Percentiles rank a stretch among this genome's conserved stretches.
phyloP scores from a whole-genome alignment of 192 early-diverging fungal species.

The Piromyces sp. region DNA sequence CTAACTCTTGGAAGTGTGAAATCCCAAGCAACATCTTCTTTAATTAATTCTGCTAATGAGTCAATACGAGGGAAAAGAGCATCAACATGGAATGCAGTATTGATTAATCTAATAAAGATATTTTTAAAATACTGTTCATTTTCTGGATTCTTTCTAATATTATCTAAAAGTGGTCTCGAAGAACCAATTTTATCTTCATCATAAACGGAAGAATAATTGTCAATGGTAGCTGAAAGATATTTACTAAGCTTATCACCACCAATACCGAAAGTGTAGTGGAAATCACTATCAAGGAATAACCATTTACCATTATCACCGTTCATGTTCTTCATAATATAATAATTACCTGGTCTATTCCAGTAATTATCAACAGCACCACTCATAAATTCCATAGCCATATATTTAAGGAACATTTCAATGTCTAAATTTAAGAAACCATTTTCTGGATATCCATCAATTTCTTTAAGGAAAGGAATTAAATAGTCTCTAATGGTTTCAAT shows the following conservation, averaged over 20 bases:
- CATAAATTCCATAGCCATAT: neutral
- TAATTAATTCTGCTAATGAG: neutral
- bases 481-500: neutral
- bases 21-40: neutral
- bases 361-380: neutral
- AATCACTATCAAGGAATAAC: neutral
- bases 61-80: neutral
- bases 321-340: neutral
- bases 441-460: neutral
- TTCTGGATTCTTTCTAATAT: neutral
- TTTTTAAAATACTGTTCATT: neutral
- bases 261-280: neutral
- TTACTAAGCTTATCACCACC: neutral
- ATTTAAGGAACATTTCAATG: neutral
- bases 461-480: neutral
- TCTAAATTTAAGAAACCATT: neutral
- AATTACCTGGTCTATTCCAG: neutral
- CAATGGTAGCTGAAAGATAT: neutral
- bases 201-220: neutral
- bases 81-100: neutral
- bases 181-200: neutral
- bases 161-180: neutral
- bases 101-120: neutral
- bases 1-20: neutral
- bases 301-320: neutral